Evolutionary conservation across 2,329 filamentous ascomycete species (phyloP).

Genomic region (Chalaropsis thielavioides): DNA sequence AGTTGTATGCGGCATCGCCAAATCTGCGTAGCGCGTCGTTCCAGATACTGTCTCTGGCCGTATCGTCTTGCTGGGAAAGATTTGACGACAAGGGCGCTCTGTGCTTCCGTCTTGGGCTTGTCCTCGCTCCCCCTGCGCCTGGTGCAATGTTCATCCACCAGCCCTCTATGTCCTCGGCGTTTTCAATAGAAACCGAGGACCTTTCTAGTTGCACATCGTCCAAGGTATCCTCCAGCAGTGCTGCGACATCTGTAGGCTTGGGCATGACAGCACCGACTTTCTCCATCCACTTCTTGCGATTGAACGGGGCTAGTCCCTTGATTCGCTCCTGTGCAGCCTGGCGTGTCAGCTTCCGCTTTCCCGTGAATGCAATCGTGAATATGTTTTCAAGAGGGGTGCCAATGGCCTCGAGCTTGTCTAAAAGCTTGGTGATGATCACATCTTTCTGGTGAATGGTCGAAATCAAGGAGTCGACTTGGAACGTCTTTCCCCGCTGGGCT

Average conservation of each 20-base stretch:
- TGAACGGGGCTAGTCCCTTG: slow-evolving; percentile 37
- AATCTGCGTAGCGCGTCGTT: background rate
- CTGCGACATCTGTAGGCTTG: background rate
- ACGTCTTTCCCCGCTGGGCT: slow-evolving; percentile 28
- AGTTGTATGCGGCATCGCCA: background rate
- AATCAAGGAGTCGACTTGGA: slow-evolving; percentile 32
- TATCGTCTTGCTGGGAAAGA: background rate
- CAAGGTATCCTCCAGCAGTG: slow-evolving; percentile 9
- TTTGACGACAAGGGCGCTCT: background rate
- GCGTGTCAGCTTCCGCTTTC: slow-evolving; percentile 34
- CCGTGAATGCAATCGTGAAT: slow-evolving; percentile 34
- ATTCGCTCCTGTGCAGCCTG: slow-evolving; percentile 34
- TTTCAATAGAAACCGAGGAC: background rate
- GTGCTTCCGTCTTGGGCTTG: background rate
- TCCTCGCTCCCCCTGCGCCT: slow-evolving; percentile 2
- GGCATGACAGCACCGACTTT: background rate
- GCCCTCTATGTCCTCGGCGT: background rate
- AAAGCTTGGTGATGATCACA: slow-evolving; percentile 33
- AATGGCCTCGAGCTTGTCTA: slow-evolving; percentile 40
- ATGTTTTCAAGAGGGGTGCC: slow-evolving; percentile 39
- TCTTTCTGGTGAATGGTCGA: slow-evolving; percentile 37
- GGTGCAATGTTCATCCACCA: slow-evolving; percentile 14
- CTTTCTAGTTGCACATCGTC: slow-evolving; percentile 2
- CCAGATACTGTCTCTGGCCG: background rate
- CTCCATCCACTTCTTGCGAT: background rate